Evolutionary conservation across 108 stramenopile species (phyloP).

Genomic region (Nitzschia sp.): DNA sequence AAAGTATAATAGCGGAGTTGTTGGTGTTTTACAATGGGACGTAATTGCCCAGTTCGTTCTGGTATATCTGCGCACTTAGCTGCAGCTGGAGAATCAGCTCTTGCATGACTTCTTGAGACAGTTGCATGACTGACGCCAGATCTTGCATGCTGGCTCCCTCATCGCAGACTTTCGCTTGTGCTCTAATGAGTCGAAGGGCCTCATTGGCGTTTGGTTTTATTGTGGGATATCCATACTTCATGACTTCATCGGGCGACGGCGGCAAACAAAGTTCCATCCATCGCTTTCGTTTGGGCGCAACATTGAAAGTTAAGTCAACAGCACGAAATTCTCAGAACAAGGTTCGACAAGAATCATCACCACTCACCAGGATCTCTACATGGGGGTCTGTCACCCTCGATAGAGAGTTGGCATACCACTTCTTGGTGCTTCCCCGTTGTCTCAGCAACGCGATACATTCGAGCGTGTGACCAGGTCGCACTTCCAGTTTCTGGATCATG

Average conservation of each 20-base stretch:
- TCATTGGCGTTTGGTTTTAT: constrained; percentile 16
- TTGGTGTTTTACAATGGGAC: constrained; percentile 29
- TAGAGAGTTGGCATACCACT: constrained; percentile 19
- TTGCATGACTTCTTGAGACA: constrained; percentile 11
- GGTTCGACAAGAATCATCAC: no score
- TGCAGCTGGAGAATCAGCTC: constrained; percentile 27
- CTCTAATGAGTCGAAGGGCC: constrained; percentile 19
- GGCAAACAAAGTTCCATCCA: constrained; percentile 29
- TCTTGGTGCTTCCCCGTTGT: constrained; percentile 5
- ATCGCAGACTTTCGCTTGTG: background rate
- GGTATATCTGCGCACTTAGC: constrained; percentile 32
- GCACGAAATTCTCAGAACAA: no score
- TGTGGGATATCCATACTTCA: constrained; percentile 21
- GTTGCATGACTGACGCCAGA: constrained; percentile 30
- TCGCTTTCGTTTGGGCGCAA: no score
- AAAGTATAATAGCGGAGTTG: no score
- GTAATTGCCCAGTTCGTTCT: constrained; percentile 29
- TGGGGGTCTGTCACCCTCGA: constrained; percentile 6
- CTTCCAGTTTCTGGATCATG: constrained; percentile 6
- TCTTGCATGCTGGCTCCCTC: constrained; percentile 28
- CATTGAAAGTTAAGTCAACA: no score
- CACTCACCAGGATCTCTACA: constrained; percentile 15
- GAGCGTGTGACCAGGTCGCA: constrained; percentile 3
- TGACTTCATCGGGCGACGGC: background rate
- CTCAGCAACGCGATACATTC: constrained; percentile 26